phyloP scores from a whole-genome alignment of 768 basidiomycete species.

The Zangia roseola region DNA sequence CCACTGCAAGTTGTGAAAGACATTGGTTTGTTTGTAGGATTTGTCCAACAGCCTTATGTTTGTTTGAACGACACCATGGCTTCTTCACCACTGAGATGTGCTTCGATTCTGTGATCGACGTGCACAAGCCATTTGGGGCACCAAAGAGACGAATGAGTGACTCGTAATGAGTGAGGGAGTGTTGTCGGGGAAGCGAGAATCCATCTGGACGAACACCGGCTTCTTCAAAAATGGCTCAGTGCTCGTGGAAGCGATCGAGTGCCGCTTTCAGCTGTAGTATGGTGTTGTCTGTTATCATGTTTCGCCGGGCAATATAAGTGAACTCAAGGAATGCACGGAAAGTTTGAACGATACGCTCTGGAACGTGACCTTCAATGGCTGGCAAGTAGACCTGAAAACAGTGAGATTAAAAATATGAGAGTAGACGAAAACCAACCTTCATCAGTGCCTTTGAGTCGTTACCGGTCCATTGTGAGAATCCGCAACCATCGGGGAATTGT shows the following conservation, averaged over 20 bases:
- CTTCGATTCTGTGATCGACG: neutral
- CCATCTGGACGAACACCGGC: neutral
- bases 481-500: neutral
- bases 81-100: neutral
- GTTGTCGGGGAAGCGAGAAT: neutral
- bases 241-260: neutral
- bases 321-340: neutral
- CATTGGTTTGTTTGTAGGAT: neutral
- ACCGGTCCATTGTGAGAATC: conserved; percentile 11
- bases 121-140: no score
- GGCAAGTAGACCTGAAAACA: neutral
- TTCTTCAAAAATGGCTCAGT: neutral
- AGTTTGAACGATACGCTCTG: neutral
- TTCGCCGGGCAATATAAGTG: neutral
- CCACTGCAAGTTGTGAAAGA: neutral
- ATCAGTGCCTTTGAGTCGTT: conserved; percentile 14
- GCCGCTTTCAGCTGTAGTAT: neutral
- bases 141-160: neutral
- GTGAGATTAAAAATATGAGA: neutral
- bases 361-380: neutral
- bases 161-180: neutral
- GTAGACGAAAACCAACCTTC: neutral
- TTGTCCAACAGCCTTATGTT: neutral
- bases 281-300: neutral
- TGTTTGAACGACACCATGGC: neutral